These are phyloP conservation scores for Euryodendron excelsum DNA, from an alignment of 148 eudicot genomes.

Conservation along the genomic window DNA sequence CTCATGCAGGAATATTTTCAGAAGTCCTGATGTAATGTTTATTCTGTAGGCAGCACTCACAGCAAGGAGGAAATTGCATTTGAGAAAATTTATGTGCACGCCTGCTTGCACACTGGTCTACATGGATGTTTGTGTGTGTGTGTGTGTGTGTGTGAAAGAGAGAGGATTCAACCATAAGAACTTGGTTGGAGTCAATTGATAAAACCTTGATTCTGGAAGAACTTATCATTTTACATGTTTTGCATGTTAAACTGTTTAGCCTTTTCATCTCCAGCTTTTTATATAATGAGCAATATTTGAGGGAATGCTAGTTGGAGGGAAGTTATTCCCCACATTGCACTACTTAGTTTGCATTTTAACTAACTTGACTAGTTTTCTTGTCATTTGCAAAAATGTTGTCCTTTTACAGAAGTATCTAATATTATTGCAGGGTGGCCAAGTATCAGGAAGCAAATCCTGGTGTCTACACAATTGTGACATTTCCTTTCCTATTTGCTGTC, in stretches of 20 bases:
- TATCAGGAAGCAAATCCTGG: constrained; percentile 94
- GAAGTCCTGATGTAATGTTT: background rate
- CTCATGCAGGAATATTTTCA: background rate
- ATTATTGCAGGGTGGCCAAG: constrained; percentile 73
- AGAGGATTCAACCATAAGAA: background rate
- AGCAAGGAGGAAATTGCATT: background rate
- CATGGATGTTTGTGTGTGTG: too few species aligned
- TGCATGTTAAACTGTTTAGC: background rate
- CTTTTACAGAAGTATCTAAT: constrained; percentile 4
- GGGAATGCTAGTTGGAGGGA: background rate
- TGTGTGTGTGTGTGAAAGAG: background rate
- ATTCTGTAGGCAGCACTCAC: background rate
- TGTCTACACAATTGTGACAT: constrained; percentile 72
- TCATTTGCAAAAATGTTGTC: too few species aligned
- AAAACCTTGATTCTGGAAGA: background rate
- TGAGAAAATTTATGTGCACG: background rate
- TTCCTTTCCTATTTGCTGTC: constrained; percentile 90
- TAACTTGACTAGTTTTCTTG: background rate
- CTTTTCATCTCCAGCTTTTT: background rate
- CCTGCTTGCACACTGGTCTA: background rate
- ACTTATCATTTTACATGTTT: background rate
- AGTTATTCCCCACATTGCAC: background rate
- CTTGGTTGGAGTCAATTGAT: background rate
- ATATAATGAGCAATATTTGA: background rate
- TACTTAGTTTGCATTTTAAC: background rate